Conservation (phyloP, 805 yeast genomes). For the Cyberlindnera suaveolens region DNA sequence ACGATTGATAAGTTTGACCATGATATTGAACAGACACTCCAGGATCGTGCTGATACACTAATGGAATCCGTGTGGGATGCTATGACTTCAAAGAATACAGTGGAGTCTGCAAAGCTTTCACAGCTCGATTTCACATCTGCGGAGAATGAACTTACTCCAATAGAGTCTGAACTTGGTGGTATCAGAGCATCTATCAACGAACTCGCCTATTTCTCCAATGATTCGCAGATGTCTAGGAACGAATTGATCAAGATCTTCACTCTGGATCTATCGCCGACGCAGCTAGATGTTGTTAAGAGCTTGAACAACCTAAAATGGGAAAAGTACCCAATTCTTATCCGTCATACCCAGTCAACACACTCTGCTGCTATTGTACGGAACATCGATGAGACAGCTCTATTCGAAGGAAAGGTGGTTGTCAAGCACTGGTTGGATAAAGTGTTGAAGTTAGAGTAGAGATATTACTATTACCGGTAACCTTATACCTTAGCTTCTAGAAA, state of each 20-base stretch:
- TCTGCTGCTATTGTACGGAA: slow-evolving; percentile 77
- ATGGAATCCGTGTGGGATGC: slow-evolving; percentile 62
- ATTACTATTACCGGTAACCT: not conserved
- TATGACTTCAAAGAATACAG: slow-evolving; percentile 33
- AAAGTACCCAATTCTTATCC: slow-evolving; percentile 65
- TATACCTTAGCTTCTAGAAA: too few species aligned
- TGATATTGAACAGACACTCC: slow-evolving; percentile 36
- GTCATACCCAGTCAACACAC: slow-evolving; percentile 62
- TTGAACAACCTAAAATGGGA: slow-evolving; percentile 61
- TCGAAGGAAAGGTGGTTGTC: slow-evolving; percentile 65
- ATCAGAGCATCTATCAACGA: slow-evolving; percentile 24
- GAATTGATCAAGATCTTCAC: slow-evolving; percentile 20
- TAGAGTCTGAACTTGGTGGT: slow-evolving; percentile 3
- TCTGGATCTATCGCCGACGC: slow-evolving; percentile 35
- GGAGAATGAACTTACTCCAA: not conserved
- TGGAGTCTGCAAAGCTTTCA: slow-evolving; percentile 16
- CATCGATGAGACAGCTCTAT: slow-evolving; percentile 43
- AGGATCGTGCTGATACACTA: slow-evolving; percentile 57
- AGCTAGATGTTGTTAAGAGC: slow-evolving; percentile 45
- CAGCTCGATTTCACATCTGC: slow-evolving; percentile 10
- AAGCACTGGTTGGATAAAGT: slow-evolving; percentile 53
- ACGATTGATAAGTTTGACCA: slow-evolving; percentile 20
- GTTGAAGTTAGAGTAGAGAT: slow-evolving; percentile 17
- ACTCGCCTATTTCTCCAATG: slow-evolving; percentile 23
- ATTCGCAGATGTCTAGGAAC: slow-evolving; percentile 13